phyloP scores from a whole-genome alignment of 1,284 basidiomycete species.

The Austropuccinia psidii region DNA sequence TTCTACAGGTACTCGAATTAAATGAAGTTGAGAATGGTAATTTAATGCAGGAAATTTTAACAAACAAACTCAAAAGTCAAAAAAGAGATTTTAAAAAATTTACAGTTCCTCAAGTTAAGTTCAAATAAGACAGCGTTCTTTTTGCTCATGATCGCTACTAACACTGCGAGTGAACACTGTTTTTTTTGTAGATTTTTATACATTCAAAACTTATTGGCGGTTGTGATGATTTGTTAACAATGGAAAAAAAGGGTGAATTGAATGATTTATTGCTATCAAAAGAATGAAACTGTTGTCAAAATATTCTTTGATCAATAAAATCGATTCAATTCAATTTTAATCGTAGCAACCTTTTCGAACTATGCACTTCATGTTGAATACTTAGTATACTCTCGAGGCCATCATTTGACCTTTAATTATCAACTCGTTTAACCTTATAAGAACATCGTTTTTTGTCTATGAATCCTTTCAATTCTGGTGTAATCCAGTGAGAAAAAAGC shows the following conservation, averaged over 20 bases:
- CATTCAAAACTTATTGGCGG: conserved; percentile 1
- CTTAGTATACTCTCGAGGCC: too few relatives aligned
- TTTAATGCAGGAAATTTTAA: neutral
- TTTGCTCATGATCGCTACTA: neutral
- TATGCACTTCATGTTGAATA: too few relatives aligned
- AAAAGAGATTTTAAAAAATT: neutral
- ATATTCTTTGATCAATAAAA: too few relatives aligned
- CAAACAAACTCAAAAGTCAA: neutral
- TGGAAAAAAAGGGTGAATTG: conserved; percentile 11
- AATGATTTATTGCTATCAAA: neutral
- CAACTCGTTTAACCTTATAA: too few relatives aligned
- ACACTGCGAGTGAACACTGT: neutral
- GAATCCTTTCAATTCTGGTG: too few relatives aligned
- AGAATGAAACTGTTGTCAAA: too few relatives aligned
- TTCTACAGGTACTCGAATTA: neutral
- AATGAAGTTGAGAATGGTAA: neutral
- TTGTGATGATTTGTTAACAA: conserved; percentile 5
- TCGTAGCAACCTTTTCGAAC: too few relatives aligned
- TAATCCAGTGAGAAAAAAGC: too few relatives aligned
- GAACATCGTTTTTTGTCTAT: too few relatives aligned
- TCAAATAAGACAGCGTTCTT: neutral
- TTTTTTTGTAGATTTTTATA: neutral
- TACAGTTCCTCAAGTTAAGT: conserved; percentile 16
- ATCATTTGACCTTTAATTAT: too few relatives aligned
- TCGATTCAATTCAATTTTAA: too few relatives aligned